phyloP scores from a whole-genome alignment of 108 stramenopile species.

The Schizochytrium sp. region DNA sequence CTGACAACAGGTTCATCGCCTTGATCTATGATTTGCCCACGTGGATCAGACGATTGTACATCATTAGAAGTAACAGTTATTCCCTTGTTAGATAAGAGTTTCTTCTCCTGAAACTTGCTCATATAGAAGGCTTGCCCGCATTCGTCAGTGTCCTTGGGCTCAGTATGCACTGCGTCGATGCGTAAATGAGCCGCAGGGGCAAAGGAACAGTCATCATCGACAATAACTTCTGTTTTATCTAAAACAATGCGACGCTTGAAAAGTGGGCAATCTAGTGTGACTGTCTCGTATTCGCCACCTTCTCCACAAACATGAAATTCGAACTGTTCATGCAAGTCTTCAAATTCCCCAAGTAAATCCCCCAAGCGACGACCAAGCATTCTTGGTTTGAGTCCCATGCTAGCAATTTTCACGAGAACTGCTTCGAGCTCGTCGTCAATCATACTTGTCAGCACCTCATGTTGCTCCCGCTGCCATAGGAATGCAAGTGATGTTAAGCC shows the following conservation, averaged over 20 bases:
- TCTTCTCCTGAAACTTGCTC: background rate
- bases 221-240: conserved; percentile 73
- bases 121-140: background rate
- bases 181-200: conserved; percentile 85
- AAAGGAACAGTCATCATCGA: conserved; percentile 78
- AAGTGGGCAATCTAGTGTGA: conserved; percentile 88
- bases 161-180: conserved; percentile 83
- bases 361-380: conserved; percentile 70
- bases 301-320: conserved; percentile 96
- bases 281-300: conserved; percentile 97
- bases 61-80: background rate
- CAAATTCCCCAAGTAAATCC: conserved; percentile 63
- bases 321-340: conserved; percentile 80
- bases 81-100: too few species aligned
- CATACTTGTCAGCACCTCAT: conserved; percentile 70
- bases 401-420: conserved; percentile 74
- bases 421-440: conserved; percentile 67
- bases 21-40: background rate
- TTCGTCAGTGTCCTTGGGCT: conserved; percentile 74
- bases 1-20: background rate
- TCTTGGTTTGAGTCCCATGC: conserved; percentile 70
- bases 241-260: conserved; percentile 85
- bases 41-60: background rate
- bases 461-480: conserved; percentile 82
- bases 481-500: conserved; percentile 86